Evolutionary conservation across 441 rosid species (phyloP), one percentile per base, ranked within the genome.

Genomic region (Aquilaria agallochum): DNA sequence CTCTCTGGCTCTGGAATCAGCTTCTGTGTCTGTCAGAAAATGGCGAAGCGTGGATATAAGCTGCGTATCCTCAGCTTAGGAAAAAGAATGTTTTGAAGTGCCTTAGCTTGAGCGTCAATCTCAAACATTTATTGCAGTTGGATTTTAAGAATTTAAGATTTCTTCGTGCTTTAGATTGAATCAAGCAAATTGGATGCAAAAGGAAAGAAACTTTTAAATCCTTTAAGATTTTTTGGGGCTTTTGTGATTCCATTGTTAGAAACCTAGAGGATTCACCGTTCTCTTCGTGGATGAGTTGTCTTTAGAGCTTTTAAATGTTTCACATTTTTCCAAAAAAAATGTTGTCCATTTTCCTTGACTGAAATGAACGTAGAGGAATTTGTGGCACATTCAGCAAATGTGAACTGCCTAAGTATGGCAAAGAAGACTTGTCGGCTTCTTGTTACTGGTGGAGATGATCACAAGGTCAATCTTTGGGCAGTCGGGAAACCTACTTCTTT

Each of bases 31-130:
- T 9, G 53, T 49, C 47, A 53, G 63, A 61, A 63, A 65, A 88
- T 88, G 97, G 83, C 95, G 61, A 88, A 87, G 80, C 97, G 92
- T 71, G 97, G 95, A 79, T 94, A 87, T 75, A 90, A 94, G 87
- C 88, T 94, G 55, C 98, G 98, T 94, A 94, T 94, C 98, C 91
- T 88, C 76, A 36, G 20, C 27, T 30, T 46, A 42, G 12, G 4
- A 55, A 45, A 0, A n/a, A 40, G 15, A 50, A 20, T 53, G n/a
- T 73, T 30, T 56, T 11, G 57, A 11, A 50, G 64, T 58, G 66
- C 15, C 27, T 66, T 50, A 69, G 32, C 72, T 64, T 20, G 51
- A 56, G 75, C 68, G 66, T 55, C 30, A 27, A 53, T 50, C 11
- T 27, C 30, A 50, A 50, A 9, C 11, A 36, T 55, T 68, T 11